Evolutionary conservation across 805 yeast species (phyloP), one percentile per base, ranked within the genome.

Genomic region (Candida cerambycidarum): DNA sequence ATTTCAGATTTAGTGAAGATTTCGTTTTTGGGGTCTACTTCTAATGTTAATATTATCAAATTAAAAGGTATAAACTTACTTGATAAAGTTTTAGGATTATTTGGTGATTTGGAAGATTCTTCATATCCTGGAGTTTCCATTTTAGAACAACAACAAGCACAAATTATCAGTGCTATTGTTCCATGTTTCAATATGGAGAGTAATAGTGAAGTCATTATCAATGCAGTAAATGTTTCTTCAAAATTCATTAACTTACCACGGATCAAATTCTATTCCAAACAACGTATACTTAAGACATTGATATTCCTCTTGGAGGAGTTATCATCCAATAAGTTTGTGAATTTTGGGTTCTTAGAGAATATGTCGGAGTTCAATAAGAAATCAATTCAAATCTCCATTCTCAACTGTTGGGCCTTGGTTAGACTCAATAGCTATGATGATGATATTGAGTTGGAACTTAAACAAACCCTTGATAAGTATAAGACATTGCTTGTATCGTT

Each of bases 111-210:
- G 38, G 75, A 69, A 9, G 96, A 86, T 57, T 89, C 92, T 0
- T 75, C 85, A 21, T 83, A 82, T 52, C 83, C 87, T 0, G 80
- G 82, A 3, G 76, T 77, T 12, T 77, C 92, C 0, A 71, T 89
- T 8, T 65, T 92, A 32, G 96, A 87, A 51, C 97, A 90, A 62
- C 96, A 86, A 55, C 97, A 93, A 55, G 98, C 98, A 0, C 97
- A 89, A 53, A 87, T 93, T 8, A 83, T 87, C 8, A 83, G 96
- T 44, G 95, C 98, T 0, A 71, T 92, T 43, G 77, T 89, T 38
- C 96, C 97, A 0, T 88, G 95, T 9, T 92, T 93, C 63, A 76
- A 75, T 25, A 68, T 75, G 3, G 90, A 82, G 14, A 82, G 89
- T 43, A 82, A 84, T 10, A 79, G 95, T 1, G 76, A 76, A 28